Conservation (phyloP, 2,329 filamentous ascomycete genomes). For the Aspergillus fumigatiaffinis region DNA sequence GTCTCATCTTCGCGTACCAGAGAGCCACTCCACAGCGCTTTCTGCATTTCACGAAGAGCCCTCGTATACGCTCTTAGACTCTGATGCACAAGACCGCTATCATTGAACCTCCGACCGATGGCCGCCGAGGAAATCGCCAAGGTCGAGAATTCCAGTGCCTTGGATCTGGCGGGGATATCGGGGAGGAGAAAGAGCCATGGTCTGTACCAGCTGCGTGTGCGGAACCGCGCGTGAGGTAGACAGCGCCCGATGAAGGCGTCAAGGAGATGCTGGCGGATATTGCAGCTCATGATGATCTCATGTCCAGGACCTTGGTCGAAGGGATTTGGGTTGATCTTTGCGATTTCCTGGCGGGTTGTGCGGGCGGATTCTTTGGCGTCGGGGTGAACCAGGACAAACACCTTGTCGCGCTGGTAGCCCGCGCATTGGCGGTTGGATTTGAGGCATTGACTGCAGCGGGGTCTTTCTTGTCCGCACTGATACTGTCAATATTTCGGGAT, state of each 20-base stretch:
- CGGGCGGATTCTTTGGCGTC: constrained; percentile 5
- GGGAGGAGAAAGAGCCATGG: constrained; percentile 29
- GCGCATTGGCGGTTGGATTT: constrained; percentile 27
- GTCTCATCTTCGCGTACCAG: constrained; percentile 34
- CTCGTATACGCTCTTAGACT: constrained; percentile 33
- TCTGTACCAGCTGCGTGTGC: neutral
- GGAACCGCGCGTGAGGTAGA: constrained; percentile 8
- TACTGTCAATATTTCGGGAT: too few species aligned
- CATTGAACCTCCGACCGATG: neutral
- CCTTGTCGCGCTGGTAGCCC: constrained; percentile 25
- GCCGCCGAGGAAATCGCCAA: neutral
- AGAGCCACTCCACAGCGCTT: constrained; percentile 28
- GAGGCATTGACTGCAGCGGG: constrained; percentile 26
- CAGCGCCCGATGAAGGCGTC: constrained; percentile 22
- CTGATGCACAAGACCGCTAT: constrained; percentile 15
- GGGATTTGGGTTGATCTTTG: neutral
- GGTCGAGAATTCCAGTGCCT: constrained; percentile 22
- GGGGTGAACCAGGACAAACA: constrained; percentile 26
- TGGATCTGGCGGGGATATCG: constrained; percentile 16
- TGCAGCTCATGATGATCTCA: constrained; percentile 2
- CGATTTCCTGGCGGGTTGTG: neutral
- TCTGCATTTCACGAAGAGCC: constrained; percentile 34
- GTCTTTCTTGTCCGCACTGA: constrained; percentile 29
- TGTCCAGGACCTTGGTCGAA: neutral
- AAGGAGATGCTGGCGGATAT: constrained; percentile 26